phyloP scores from a whole-genome alignment of 1,284 basidiomycete genomes.

The Moniliophthora roreri region DNA sequence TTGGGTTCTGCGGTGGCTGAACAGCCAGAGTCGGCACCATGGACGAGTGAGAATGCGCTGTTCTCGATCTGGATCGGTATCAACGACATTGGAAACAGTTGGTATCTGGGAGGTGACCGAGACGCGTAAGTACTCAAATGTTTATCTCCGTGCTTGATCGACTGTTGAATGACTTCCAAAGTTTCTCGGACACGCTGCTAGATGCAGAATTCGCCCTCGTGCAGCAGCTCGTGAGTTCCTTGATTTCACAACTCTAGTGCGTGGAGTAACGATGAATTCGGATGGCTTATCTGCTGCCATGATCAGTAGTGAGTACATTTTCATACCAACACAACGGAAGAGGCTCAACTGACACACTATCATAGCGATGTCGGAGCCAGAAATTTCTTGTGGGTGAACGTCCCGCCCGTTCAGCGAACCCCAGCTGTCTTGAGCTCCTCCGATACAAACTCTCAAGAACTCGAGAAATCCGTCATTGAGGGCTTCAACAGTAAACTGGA shows the following conservation, averaged over 20 bases:
- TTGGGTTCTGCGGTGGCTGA: slow-evolving; percentile 15
- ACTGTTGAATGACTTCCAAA: slow-evolving; percentile 18
- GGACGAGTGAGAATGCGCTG: slow-evolving; percentile 50
- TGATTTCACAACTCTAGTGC: background rate
- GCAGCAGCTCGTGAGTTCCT: slow-evolving; percentile 46
- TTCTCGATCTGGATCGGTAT: slow-evolving; percentile 64
- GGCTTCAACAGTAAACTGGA: slow-evolving; percentile 52
- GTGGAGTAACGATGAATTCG: background rate
- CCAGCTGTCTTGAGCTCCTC: slow-evolving; percentile 51
- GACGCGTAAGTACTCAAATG: slow-evolving; percentile 37
- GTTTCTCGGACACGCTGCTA: slow-evolving; percentile 50
- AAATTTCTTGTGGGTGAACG: slow-evolving; percentile 61
- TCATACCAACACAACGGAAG: background rate
- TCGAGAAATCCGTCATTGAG: slow-evolving; percentile 46
- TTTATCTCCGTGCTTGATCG: background rate
- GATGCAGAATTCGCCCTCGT: slow-evolving; percentile 54
- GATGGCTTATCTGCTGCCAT: background rate
- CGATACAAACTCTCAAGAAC: slow-evolving; percentile 31
- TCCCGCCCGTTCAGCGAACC: slow-evolving; percentile 54
- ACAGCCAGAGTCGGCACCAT: slow-evolving; percentile 46
- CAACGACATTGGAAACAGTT: slow-evolving; percentile 60
- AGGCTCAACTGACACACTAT: background rate
- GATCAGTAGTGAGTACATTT: slow-evolving; percentile 10
- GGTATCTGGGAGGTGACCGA: slow-evolving; percentile 42
- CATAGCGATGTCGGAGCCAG: slow-evolving; percentile 42